Evolutionary conservation across 1,284 basidiomycete species (phyloP).

Genomic region (Macrocystidia cucumis): DNA sequence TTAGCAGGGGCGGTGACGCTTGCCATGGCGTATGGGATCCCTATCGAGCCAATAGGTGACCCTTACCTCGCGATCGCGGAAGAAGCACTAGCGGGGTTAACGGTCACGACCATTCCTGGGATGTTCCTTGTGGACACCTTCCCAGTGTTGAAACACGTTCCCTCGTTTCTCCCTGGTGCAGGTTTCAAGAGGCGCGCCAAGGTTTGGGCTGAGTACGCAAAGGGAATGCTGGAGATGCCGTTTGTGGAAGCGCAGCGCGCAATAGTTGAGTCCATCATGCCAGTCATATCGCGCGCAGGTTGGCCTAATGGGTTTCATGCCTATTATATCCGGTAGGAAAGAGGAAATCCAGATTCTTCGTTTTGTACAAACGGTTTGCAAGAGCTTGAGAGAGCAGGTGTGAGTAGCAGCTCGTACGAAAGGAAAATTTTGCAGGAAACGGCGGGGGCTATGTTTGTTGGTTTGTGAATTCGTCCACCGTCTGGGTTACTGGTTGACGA

Average conservation of each 20-base stretch:
- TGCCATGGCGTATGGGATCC: constrained; percentile 11
- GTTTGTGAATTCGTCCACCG: constrained; percentile 1
- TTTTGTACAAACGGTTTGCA: too few relatives aligned
- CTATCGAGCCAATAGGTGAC: constrained; percentile 9
- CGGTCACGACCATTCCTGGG: neutral
- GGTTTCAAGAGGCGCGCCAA: neutral
- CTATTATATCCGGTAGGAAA: too few relatives aligned
- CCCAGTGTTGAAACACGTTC: neutral
- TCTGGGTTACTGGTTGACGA: neutral
- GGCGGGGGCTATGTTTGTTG: constrained; percentile 23
- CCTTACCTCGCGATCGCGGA: constrained; percentile 8
- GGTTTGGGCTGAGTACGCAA: neutral
- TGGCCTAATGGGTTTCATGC: too few relatives aligned
- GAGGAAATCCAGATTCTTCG: too few relatives aligned
- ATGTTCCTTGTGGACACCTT: neutral
- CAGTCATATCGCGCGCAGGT: too few relatives aligned
- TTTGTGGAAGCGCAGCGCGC: too few relatives aligned
- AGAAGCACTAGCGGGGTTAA: neutral
- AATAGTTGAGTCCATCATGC: too few relatives aligned
- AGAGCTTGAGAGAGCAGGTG: too few relatives aligned
- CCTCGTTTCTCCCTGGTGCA: neutral
- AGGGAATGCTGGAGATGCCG: neutral
- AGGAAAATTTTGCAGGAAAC: too few relatives aligned
- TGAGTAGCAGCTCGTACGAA: too few relatives aligned
- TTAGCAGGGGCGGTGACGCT: constrained; percentile 11